Percentiles rank a stretch among this genome's conserved stretches.
Conservation (phyloP, 331 rosid species). For the Rosa hybrid region DNA sequence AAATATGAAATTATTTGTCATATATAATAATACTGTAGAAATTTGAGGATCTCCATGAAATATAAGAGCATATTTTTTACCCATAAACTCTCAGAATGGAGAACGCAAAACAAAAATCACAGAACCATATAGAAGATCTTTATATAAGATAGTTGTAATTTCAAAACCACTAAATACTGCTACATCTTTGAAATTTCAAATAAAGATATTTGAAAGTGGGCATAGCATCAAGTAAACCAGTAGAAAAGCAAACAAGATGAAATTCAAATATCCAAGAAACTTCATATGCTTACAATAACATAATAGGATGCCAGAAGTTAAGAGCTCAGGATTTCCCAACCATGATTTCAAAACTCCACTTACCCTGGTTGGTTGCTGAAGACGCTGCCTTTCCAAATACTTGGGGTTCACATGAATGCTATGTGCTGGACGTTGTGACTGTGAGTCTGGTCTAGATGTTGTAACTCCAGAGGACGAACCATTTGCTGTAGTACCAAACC, state of each 20-base stretch:
- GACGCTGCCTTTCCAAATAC: constrained; percentile 92
- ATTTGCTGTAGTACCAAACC: constrained; percentile 60
- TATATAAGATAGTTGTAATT: not conserved
- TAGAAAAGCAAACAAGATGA: constrained; percentile 9
- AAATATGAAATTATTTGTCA: constrained; percentile 1
- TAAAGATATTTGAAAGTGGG: not conserved
- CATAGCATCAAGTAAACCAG: not conserved
- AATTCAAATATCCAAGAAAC: not conserved
- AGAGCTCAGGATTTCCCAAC: constrained; percentile 3
- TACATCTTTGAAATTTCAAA: not conserved
- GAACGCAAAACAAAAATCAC: not conserved
- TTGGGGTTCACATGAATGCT: constrained; percentile 98
- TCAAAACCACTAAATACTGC: not conserved
- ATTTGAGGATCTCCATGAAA: not conserved
- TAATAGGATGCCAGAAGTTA: constrained; percentile 4
- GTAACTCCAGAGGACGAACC: constrained; percentile 67
- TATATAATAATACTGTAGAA: not conserved
- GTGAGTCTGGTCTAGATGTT: constrained; percentile 75
- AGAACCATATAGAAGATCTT: not conserved
- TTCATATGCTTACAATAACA: not conserved
- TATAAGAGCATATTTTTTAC: not conserved
- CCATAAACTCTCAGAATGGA: not conserved
- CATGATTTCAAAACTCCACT: constrained; percentile 37
- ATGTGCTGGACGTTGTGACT: constrained; percentile 80
- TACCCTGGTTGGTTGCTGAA: constrained; percentile 85